Base-by-base conservation (phyloP, 768 basidiomycete species). In the Podaxis sp. region DNA sequence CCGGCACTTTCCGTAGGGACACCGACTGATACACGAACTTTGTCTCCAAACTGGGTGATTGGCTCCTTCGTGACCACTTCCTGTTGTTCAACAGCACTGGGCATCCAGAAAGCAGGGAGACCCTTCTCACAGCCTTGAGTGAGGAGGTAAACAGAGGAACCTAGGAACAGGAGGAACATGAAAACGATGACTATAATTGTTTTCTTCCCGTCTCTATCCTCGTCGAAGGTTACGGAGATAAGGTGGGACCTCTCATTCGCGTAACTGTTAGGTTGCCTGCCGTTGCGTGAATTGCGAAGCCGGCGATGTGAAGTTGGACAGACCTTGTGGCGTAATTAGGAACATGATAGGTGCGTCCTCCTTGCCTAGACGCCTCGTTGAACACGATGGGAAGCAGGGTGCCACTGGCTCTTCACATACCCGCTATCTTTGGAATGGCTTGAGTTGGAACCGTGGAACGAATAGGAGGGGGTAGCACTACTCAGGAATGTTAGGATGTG, bases 301-400 rank as follows among this genome's bases (percentile, higher is more conserved):
- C 50, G 61, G 11, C 16, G 28, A 36, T 42, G 28, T 40, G 47
- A 53, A 55, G 51, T 53, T 57, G 46, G 42, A 61, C 70, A 47
- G 40, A 74, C 75, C 74, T 76, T 60, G 75, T 76, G 25, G 74
- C 75, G 61, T 75, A 75, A 59, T 76, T 76, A 35, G 75, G 74
- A 52, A 76, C 70, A 65, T 76, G 75, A 63, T 76, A 76, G 35
- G 74, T 76, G 44, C 73, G 70, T 58, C 74, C 73, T 14, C 75
- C 75, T 25, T 70, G 66, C 61, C 75, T 69, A 54, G 25, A 51
- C 25, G 40, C 10, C 68, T 32, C 53, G 10, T 38, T 54, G 55
- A 47, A 38, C 5, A 61, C 36, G 21, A 52, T 40, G 9, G 40
- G 18, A 13, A 38, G 16, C 4, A 44, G 42, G 55, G 59, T 47